A percentile compares a stretch with the other conserved stretches of the same genome.
phyloP scores from a whole-genome alignment of 2,329 filamentous ascomycete genomes.

The Chaetomium sp. region DNA sequence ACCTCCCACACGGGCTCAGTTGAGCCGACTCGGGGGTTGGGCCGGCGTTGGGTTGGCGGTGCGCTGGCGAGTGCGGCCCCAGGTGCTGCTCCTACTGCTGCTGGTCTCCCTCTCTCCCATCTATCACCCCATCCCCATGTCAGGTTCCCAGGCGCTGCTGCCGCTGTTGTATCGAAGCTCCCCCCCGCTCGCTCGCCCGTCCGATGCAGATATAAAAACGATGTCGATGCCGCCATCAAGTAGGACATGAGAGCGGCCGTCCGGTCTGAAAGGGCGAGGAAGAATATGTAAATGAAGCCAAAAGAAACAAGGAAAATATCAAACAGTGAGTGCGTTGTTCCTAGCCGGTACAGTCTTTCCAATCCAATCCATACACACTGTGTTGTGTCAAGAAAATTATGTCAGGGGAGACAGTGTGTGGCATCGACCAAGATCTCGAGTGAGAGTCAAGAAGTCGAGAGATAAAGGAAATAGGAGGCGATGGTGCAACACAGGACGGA shows the following conservation, averaged over 20 bases:
- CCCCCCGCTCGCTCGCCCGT: background rate
- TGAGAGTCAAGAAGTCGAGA: slow-evolving; percentile 3
- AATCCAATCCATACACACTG: background rate
- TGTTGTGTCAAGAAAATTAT: slow-evolving; percentile 3
- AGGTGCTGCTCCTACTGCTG: background rate
- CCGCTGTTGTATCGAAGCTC: slow-evolving; percentile 16
- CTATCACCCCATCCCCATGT: background rate
- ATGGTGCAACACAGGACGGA: slow-evolving; percentile 1
- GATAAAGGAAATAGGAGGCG: background rate
- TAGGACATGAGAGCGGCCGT: background rate
- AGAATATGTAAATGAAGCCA: slow-evolving; percentile 8
- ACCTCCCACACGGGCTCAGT: background rate
- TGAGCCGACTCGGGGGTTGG: background rate
- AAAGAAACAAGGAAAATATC: slow-evolving; percentile 3
- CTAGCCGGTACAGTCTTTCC: slow-evolving; percentile 8
- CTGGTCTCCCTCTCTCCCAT: background rate
- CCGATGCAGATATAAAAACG: slow-evolving; percentile 1
- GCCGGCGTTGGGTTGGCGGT: no score
- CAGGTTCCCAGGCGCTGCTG: slow-evolving; percentile 15
- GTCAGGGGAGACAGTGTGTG: background rate
- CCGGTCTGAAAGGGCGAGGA: background rate
- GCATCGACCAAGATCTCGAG: background rate
- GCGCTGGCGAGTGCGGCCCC: background rate
- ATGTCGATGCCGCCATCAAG: background rate
- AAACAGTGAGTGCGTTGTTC: slow-evolving; percentile 7